Conservation (phyloP, 2,329 filamentous ascomycete species). For the Teratosphaeria zuluensis region DNA sequence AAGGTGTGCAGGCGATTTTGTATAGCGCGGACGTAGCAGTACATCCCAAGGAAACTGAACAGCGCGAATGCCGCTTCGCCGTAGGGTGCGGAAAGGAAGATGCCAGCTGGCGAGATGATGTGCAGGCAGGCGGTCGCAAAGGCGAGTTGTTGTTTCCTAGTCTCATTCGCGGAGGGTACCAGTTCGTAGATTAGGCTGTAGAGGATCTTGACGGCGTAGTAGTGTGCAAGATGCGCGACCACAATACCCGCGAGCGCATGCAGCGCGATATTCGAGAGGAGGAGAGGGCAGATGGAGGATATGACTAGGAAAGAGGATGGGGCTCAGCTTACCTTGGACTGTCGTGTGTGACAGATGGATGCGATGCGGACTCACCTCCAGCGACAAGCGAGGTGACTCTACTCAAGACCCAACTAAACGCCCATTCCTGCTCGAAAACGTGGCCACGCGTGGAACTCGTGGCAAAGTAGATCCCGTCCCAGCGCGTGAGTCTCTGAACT, state of each 20-base stretch:
- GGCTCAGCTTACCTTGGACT: conserved; percentile 19
- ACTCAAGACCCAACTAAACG: conserved; percentile 56
- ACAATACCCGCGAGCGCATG: conserved; percentile 49
- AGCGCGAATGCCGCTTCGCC: conserved; percentile 70
- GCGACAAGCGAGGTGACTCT: conserved; percentile 33
- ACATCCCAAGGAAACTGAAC: conserved; percentile 64
- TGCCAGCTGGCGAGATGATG: conserved; percentile 73
- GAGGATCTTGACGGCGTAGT: conserved; percentile 63
- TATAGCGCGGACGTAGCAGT: conserved; percentile 52
- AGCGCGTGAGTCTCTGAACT: conserved; percentile 55
- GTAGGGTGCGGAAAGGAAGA: conserved; percentile 84
- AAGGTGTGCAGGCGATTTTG: conserved; percentile 1
- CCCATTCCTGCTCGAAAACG: conserved; percentile 75
- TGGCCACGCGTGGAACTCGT: conserved; percentile 54
- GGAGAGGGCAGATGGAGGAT: conserved; percentile 2
- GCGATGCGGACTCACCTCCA: conserved; percentile 34
- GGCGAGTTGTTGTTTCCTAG: conserved; percentile 39
- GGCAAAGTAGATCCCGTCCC: conserved; percentile 74
- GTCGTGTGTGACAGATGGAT: conserved; percentile 11
- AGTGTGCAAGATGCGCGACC: conserved; percentile 65
- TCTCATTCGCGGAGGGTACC: conserved; percentile 30
- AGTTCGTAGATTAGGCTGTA: conserved; percentile 55
- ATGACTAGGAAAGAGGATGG: conserved; percentile 5
- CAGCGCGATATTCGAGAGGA: conserved; percentile 14
- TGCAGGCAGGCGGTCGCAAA: conserved; percentile 66